Conservation (phyloP, 495 filamentous ascomycete genomes). For the Penicillium cosmopolitanum region DNA sequence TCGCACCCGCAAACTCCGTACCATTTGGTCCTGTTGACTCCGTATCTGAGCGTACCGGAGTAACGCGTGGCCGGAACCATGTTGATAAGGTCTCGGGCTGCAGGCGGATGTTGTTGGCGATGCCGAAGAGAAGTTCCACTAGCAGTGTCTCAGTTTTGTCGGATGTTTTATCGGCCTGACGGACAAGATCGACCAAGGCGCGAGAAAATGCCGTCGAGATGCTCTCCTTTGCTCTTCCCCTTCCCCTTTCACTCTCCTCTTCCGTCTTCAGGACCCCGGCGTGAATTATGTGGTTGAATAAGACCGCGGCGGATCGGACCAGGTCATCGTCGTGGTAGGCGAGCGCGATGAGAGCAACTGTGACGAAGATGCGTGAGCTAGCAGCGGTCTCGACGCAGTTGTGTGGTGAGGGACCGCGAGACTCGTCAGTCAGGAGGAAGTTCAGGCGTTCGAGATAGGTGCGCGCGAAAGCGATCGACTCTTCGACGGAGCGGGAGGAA, state of each 20-base stretch:
- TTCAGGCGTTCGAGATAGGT: slow-evolving; percentile 68
- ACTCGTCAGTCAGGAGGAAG: slow-evolving; percentile 83
- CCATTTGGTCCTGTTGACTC: slow-evolving; percentile 51
- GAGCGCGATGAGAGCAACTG: slow-evolving; percentile 82
- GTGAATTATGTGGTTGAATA: slow-evolving; percentile 90
- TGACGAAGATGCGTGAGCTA: slow-evolving; percentile 82
- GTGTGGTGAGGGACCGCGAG: slow-evolving; percentile 82
- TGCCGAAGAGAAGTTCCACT: slow-evolving; percentile 89
- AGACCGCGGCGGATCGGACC: slow-evolving; percentile 75
- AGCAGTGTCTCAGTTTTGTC: slow-evolving; percentile 80
- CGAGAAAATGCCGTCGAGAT: slow-evolving; percentile 77
- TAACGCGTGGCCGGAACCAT: slow-evolving; percentile 70
- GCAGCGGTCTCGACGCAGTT: slow-evolving; percentile 85
- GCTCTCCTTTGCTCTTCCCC: slow-evolving; percentile 4
- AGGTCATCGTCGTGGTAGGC: slow-evolving; percentile 78
- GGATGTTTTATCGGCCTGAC: slow-evolving; percentile 58
- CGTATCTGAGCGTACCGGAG: slow-evolving; percentile 42
- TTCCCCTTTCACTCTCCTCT: background rate
- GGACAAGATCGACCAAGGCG: slow-evolving; percentile 78
- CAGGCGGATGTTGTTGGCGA: slow-evolving; percentile 91
- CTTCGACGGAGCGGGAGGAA: slow-evolving; percentile 54
- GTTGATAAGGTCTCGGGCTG: slow-evolving; percentile 80
- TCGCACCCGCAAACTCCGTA: slow-evolving; percentile 76
- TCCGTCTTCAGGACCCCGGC: slow-evolving; percentile 66
- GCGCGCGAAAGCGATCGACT: slow-evolving; percentile 53